Evolutionary conservation across 148 eudicot genomes (phyloP).

Genomic region (Tetragonia tetragonoides): DNA sequence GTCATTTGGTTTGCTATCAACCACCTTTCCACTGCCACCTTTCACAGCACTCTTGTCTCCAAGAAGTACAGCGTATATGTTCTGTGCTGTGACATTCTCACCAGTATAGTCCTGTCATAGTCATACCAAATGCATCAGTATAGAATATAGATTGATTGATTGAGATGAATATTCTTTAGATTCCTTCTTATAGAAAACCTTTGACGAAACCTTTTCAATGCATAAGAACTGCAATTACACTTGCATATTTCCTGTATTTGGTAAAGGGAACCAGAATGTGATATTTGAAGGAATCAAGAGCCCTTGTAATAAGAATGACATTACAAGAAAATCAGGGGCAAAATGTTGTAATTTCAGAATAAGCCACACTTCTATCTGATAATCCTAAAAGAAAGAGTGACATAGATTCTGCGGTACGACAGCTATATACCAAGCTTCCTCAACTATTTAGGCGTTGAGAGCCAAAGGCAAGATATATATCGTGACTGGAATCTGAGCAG

Average conservation of each 20-base stretch:
- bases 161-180: background rate
- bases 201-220: background rate
- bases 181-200: background rate
- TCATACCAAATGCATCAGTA: background rate
- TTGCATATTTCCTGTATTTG: background rate
- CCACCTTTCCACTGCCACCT: constrained; percentile 51
- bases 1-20: constrained; percentile 44
- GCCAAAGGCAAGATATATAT: too few species aligned
- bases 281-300: too few species aligned
- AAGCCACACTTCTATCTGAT: too few species aligned
- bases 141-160: background rate
- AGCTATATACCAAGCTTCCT: too few species aligned
- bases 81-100: constrained; percentile 37
- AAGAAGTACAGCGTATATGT: constrained; percentile 40
- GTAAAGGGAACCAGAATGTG: background rate
- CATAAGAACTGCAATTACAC: background rate
- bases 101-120: constrained; percentile 41
- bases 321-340: too few species aligned
- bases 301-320: too few species aligned
- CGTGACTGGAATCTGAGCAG: too few species aligned
- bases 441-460: too few species aligned
- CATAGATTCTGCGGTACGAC: too few species aligned
- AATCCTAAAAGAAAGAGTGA: too few species aligned
- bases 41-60: constrained; percentile 39
- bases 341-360: too few species aligned